phyloP scores from a whole-genome alignment of 2,329 filamentous ascomycete species.

The Diaporthe amygdali region DNA sequence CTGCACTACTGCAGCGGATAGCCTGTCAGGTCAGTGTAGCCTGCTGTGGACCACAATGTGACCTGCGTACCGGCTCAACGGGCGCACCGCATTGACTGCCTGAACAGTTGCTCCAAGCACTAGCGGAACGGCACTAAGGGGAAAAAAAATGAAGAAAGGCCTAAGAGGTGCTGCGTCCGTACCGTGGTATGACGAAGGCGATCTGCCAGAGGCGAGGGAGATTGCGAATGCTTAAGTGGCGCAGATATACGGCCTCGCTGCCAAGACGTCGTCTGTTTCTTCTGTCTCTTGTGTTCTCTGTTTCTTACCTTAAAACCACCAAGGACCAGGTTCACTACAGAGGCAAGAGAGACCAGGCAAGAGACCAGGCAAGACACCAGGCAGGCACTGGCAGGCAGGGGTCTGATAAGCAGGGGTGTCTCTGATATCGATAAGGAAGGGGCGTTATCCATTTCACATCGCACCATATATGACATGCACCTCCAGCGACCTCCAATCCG shows the following conservation, averaged over 20 bases:
- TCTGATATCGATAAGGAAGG: not conserved
- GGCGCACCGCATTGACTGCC: not conserved
- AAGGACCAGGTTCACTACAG: too few relatives aligned
- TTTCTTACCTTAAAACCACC: too few relatives aligned
- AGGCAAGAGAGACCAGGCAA: too few relatives aligned
- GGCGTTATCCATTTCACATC: not conserved
- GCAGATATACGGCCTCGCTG: not conserved
- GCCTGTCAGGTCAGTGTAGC: not conserved
- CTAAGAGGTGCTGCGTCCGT: not conserved
- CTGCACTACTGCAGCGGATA: slow-evolving; percentile 12
- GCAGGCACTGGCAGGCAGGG: not conserved
- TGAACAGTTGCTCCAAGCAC: not conserved
- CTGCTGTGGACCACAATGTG: not conserved
- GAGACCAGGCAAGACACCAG: too few relatives aligned
- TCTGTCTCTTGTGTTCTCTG: too few relatives aligned
- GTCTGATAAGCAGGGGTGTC: not conserved
- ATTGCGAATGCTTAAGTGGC: slow-evolving; percentile 7
- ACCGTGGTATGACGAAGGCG: slow-evolving; percentile 1
- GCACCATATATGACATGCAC: not conserved
- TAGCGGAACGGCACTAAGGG: not conserved
- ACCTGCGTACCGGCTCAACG: not conserved
- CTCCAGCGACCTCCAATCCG: not conserved
- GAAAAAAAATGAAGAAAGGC: not conserved
- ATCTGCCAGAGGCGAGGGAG: slow-evolving; percentile 1
- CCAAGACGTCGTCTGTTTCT: not conserved